Conservation (phyloP, 306 rosid species). For the Vicia faba region DNA sequence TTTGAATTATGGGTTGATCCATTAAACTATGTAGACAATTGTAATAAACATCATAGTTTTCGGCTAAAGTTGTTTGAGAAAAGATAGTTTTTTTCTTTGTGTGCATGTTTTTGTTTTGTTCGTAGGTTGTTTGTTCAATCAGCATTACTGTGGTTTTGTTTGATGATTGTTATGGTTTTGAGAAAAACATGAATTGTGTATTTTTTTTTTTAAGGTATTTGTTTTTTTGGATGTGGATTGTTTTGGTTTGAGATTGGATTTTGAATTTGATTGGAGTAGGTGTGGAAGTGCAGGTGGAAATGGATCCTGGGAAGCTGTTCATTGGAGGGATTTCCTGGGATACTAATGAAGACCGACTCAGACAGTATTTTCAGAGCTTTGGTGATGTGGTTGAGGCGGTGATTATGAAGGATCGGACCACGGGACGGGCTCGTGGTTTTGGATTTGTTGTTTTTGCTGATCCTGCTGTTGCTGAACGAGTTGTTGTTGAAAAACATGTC, state of each 20-base stretch:
- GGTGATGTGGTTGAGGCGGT: conserved; percentile 60
- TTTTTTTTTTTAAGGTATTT: neutral
- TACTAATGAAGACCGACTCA: conserved; percentile 67
- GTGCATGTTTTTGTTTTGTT: conserved; percentile 22
- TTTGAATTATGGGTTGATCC: conserved; percentile 52
- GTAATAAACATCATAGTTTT: conserved; percentile 38
- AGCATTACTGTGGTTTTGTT: conserved; percentile 40
- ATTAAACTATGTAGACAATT: neutral
- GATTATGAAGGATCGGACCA: conserved; percentile 63
- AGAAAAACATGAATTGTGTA: conserved; percentile 25
- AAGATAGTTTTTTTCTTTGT: conserved; percentile 48
- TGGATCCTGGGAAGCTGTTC: conserved; percentile 83
- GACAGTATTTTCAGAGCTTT: conserved; percentile 52
- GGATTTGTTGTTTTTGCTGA: conserved; percentile 61
- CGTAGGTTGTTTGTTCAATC: conserved; percentile 33
- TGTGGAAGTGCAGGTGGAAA: conserved; percentile 59
- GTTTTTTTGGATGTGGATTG: conserved; percentile 16
- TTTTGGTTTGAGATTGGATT: conserved; percentile 31
- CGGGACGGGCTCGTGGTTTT: conserved; percentile 63
- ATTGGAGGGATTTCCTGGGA: conserved; percentile 85
- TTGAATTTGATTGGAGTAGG: conserved; percentile 34
- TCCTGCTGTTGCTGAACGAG: conserved; percentile 54
- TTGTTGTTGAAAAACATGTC: conserved; percentile 59
- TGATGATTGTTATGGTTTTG: conserved; percentile 37
- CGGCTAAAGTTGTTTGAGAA: conserved; percentile 33